These are phyloP conservation scores for Gynostemma pentaphyllum DNA, from an alignment of 306 rosid species.

Conservation along the genomic window DNA sequence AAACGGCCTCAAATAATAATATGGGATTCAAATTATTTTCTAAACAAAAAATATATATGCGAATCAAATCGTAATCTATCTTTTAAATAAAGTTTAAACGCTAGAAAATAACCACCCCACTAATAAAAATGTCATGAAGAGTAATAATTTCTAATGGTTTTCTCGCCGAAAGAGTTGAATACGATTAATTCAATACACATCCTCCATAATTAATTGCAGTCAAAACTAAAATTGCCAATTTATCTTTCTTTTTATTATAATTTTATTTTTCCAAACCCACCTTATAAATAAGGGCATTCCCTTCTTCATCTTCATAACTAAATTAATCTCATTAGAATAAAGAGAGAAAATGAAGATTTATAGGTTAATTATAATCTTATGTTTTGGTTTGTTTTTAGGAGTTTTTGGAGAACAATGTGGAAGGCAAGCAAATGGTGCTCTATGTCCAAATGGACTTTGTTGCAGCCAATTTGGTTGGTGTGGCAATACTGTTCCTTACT, in stretches of 20 bases:
- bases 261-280: background rate
- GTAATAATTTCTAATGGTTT: too few relatives aligned
- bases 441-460: conserved; percentile 30
- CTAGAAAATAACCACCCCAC: too few relatives aligned
- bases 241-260: too few relatives aligned
- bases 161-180: too few relatives aligned
- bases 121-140: too few relatives aligned
- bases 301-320: background rate
- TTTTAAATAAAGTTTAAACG: too few relatives aligned
- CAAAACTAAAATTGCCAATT: background rate
- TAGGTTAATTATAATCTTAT: background rate
- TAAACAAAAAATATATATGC: too few relatives aligned
- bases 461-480: conserved; percentile 40
- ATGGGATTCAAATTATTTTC: too few relatives aligned
- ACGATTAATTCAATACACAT: too few relatives aligned
- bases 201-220: too few relatives aligned
- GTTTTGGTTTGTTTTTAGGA: background rate
- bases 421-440: conserved; percentile 26
- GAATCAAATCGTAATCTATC: too few relatives aligned
- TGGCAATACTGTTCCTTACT: conserved; percentile 19
- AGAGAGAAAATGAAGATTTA: background rate
- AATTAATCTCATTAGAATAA: background rate
- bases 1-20: too few relatives aligned
- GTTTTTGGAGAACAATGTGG: conserved; percentile 39
- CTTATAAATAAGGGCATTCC: background rate